Evolutionary conservation across 441 rosid genomes (phyloP).

Genomic region (Populus hybrid): DNA sequence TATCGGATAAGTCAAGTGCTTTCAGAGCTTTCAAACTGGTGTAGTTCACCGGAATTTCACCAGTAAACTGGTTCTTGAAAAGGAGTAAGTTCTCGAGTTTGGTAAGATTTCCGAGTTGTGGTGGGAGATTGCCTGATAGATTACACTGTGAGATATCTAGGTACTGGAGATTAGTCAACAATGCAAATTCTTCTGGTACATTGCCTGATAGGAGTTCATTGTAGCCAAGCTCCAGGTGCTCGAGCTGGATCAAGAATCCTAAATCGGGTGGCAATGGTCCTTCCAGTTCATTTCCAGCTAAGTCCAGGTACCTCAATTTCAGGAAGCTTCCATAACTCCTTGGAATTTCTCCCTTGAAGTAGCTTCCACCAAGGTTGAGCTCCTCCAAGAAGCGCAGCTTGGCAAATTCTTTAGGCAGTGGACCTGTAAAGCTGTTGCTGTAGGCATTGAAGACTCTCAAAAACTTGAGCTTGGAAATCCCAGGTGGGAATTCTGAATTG

Average conservation of each 20-base stretch:
- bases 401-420: slow-evolving; percentile 52
- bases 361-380: slow-evolving; percentile 93
- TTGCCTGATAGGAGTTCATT: slow-evolving; percentile 47
- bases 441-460: slow-evolving; percentile 61
- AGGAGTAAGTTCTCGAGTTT: slow-evolving; percentile 55
- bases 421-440: slow-evolving; percentile 76
- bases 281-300: slow-evolving; percentile 65
- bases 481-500: slow-evolving; percentile 66
- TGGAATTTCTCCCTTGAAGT: slow-evolving; percentile 78
- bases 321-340: slow-evolving; percentile 48
- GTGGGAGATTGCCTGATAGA: slow-evolving; percentile 62
- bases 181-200: slow-evolving; percentile 54
- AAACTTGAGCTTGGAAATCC: slow-evolving; percentile 70
- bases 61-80: slow-evolving; percentile 51
- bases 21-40: slow-evolving; percentile 43
- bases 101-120: slow-evolving; percentile 55
- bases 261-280: slow-evolving; percentile 64
- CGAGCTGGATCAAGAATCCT: slow-evolving; percentile 54
- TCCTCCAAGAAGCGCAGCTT: slow-evolving; percentile 59
- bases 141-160: slow-evolving; percentile 60
- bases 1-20: slow-evolving; percentile 66
- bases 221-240: slow-evolving; percentile 81
- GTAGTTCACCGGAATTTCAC: slow-evolving; percentile 66
- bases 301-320: slow-evolving; percentile 48
- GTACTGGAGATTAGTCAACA: slow-evolving; percentile 55